Percentiles rank a stretch among this genome's conserved stretches.
phyloP scores from a whole-genome alignment of 306 rosid species.

The Cercis canadensis region DNA sequence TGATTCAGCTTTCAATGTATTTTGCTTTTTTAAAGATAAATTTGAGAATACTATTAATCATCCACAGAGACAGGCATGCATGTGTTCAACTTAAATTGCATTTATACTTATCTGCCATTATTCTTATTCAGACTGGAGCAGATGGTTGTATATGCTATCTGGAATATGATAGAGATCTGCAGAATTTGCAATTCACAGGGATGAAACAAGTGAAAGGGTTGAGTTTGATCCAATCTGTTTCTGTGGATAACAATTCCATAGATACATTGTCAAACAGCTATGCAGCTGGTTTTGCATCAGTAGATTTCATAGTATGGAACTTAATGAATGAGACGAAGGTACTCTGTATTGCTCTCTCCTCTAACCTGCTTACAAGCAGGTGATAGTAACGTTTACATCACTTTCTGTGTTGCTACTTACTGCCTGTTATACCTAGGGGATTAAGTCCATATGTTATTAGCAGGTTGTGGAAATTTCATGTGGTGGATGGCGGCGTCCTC shows the following conservation, averaged over 20 bases:
- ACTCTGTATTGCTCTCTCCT: constrained; percentile 34
- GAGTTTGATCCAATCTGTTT: constrained; percentile 70
- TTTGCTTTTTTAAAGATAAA: constrained; percentile 6
- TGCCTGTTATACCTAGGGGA: constrained; percentile 26
- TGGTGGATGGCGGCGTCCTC: constrained; percentile 99
- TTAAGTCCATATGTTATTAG: constrained; percentile 29
- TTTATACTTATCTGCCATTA: constrained; percentile 23
- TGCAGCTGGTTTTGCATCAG: constrained; percentile 92
- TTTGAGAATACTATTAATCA: constrained; percentile 17
- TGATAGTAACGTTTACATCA: not conserved
- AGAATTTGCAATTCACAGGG: constrained; percentile 81
- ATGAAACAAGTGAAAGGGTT: constrained; percentile 95
- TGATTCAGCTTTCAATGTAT: constrained; percentile 19
- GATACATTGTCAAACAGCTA: constrained; percentile 51
- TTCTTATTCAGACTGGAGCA: constrained; percentile 83
- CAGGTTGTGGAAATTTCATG: constrained; percentile 88
- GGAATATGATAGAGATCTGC: constrained; percentile 69
- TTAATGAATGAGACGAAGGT: constrained; percentile 83
- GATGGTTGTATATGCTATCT: constrained; percentile 93
- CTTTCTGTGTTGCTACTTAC: constrained; percentile 17
- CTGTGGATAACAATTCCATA: constrained; percentile 46
- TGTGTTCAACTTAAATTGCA: constrained; percentile 26
- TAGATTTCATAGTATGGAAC: constrained; percentile 88
- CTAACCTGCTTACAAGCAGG: constrained; percentile 6
- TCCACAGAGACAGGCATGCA: not conserved